These are phyloP conservation scores for Gilbertella persicaria DNA, from an alignment of 371 early-diverging fungal genomes.

Conservation along the genomic window DNA sequence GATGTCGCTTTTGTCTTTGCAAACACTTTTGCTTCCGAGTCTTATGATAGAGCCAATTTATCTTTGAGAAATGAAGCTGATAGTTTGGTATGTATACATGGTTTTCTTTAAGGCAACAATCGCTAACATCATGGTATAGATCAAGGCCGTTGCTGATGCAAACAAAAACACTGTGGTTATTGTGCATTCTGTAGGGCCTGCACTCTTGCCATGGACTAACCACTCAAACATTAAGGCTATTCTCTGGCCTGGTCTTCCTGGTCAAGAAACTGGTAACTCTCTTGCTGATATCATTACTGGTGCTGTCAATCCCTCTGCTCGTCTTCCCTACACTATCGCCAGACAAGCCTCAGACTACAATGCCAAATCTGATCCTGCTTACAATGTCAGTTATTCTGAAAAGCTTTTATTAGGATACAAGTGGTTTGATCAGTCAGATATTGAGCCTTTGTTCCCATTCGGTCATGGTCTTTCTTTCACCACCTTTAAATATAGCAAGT, in stretches of 20 bases:
- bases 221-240: slow-evolving; percentile 57
- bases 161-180: slow-evolving; percentile 59
- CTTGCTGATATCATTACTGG: slow-evolving; percentile 61
- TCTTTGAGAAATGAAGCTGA: slow-evolving; percentile 58
- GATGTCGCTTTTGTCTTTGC: slow-evolving; percentile 61
- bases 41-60: slow-evolving; percentile 54
- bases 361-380: background rate
- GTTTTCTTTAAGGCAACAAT: background rate
- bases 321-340: slow-evolving; percentile 60
- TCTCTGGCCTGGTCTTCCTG: slow-evolving; percentile 48
- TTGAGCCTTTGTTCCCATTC: slow-evolving; percentile 54
- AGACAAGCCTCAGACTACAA: slow-evolving; percentile 33
- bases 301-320: slow-evolving; percentile 55
- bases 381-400: slow-evolving; percentile 46
- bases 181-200: slow-evolving; percentile 55
- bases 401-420: slow-evolving; percentile 57
- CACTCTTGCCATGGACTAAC: slow-evolving; percentile 54
- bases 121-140: slow-evolving; percentile 17
- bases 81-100: slow-evolving; percentile 33
- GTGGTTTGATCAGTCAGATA: slow-evolving; percentile 43
- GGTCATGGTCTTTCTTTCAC: slow-evolving; percentile 67
- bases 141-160: slow-evolving; percentile 49
- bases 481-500: slow-evolving; percentile 41
- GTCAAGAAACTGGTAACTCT: slow-evolving; percentile 61
- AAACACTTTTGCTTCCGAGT: slow-evolving; percentile 59